Base-by-base conservation (phyloP, 495 filamentous ascomycete genomes). In the Letharia lupina region DNA sequence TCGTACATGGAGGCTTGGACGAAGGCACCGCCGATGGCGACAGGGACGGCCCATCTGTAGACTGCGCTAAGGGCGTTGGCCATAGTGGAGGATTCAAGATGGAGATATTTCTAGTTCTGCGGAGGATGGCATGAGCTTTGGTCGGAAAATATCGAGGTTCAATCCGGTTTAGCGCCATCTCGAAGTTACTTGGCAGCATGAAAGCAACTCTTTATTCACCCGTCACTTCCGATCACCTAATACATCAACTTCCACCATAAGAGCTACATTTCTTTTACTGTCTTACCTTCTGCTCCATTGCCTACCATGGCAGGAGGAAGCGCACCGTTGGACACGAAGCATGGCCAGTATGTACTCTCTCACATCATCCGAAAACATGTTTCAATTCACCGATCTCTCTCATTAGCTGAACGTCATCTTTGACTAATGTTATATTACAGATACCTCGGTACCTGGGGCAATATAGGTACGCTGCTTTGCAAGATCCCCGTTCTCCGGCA, bases 1-100 rank as follows among this genome's bases (percentile, higher is more conserved):
- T 99, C 94, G 86, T 98, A 99, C 68, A 99, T 83, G 67, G 91
- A 90, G 68, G 87, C 82, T 72, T 91, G 84, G 67, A 83, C 74
- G 57, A 93, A 68, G 56, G 82, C 75, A 62, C 81, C 76, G 70
- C 80, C 89, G 66, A 89, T 71, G 60, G 87, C 82, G 54, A 82
- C 78, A 18, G 94, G 94, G 47, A 96, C 73, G 54, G 87, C 91
- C 63, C 81, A 83, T 69, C 83, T 83, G 78, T 88, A 91, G 70
- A 93, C 68, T 54, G 82, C 76, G 60, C 76, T 76, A 50, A 93
- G 85, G 60, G 76, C 77, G 73, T 81, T 79, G 70, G 88, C 85
- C 83, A 89, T 89, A 65, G 69, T 82, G 73, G 41, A 35, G 41
- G 18, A 48, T 28, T 39, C 50, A 4, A 41, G 3, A 13, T 35